Evolutionary conservation across 2,329 filamentous ascomycete genomes (phyloP).

Genomic region (Chalaropsis thielavioides): DNA sequence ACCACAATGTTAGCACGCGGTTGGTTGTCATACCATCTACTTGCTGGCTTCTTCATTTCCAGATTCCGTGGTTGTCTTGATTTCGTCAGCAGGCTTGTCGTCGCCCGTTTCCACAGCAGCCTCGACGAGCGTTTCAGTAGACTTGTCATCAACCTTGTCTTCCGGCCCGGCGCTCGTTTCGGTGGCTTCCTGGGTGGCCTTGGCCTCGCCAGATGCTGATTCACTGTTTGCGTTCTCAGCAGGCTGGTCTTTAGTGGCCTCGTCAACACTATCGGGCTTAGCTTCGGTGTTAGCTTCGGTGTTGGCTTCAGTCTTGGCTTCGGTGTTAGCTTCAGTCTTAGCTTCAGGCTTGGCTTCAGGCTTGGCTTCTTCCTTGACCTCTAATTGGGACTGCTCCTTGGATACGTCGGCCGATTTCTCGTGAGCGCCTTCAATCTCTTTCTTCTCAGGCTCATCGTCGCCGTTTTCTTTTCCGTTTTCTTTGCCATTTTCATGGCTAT

Average conservation of each 20-base stretch:
- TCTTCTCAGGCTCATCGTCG: constrained; percentile 11
- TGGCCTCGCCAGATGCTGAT: neutral
- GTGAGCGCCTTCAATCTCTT: constrained; percentile 8
- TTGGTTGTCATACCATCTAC: neutral
- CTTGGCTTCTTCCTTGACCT: neutral
- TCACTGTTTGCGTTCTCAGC: neutral
- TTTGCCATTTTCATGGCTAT: neutral
- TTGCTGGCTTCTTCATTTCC: neutral
- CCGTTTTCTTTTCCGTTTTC: constrained; percentile 9
- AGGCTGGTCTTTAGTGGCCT: neutral
- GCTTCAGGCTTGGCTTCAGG: constrained; percentile 1
- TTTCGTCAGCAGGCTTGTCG: neutral
- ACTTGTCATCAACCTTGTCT: constrained; percentile 19
- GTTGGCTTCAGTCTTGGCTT: constrained; percentile 4
- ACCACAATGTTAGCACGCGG: neutral
- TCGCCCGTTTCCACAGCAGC: neutral
- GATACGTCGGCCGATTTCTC: constrained; percentile 8
- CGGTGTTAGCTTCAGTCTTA: constrained; percentile 18
- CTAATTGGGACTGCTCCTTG: constrained; percentile 11
- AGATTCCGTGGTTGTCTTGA: constrained; percentile 2
- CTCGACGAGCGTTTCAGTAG: neutral
- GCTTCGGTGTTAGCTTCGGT: neutral
- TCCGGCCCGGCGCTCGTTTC: neutral
- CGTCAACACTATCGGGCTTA: neutral
- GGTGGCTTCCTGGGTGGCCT: neutral